Conservation (phyloP, 2,329 filamentous ascomycete species). For the Sarocladium brachiariae region DNA sequence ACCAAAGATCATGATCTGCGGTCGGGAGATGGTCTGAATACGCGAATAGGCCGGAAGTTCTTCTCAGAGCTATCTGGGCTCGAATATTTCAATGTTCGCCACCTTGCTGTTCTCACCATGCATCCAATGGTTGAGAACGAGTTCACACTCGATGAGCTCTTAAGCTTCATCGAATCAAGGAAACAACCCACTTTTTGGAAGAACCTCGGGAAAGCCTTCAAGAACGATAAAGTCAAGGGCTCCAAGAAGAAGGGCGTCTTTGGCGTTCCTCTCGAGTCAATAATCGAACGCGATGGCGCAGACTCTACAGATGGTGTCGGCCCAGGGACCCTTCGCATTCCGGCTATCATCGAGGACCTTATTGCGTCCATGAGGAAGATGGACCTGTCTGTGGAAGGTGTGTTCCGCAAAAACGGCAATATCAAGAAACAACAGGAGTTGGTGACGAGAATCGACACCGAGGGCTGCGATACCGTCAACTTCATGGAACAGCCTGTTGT, state of each 20-base stretch:
- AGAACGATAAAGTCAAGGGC: conserved; percentile 69
- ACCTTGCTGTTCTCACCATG: conserved; percentile 91
- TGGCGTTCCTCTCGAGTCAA: conserved; percentile 77
- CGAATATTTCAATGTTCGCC: conserved; percentile 95
- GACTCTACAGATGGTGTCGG: conserved; percentile 98
- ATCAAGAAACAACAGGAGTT: conserved; percentile 88
- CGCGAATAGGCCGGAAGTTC: conserved; percentile 64
- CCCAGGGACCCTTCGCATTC: conserved; percentile 81
- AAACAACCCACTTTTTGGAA: conserved; percentile 93
- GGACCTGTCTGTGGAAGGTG: conserved; percentile 97
- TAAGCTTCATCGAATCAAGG: conserved; percentile 86
- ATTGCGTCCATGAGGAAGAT: conserved; percentile 95
- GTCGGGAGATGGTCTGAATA: conserved; percentile 44
- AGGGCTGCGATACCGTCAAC: conserved; percentile 78
- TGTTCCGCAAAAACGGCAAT: conserved; percentile 98
- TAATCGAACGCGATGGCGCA: conserved; percentile 88
- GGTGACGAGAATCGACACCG: conserved; percentile 76
- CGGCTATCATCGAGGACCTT: conserved; percentile 90
- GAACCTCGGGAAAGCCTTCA: conserved; percentile 94
- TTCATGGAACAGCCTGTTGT: conserved; percentile 85
- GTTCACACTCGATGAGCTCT: conserved; percentile 88
- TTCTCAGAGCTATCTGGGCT: conserved; percentile 93
- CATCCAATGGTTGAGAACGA: conserved; percentile 83
- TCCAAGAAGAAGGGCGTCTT: conserved; percentile 93
- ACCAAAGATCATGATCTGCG: conserved; percentile 46